Evolutionary conservation across 2,329 filamentous ascomycete species (phyloP).

Genomic region (Hypoxylon sp.): DNA sequence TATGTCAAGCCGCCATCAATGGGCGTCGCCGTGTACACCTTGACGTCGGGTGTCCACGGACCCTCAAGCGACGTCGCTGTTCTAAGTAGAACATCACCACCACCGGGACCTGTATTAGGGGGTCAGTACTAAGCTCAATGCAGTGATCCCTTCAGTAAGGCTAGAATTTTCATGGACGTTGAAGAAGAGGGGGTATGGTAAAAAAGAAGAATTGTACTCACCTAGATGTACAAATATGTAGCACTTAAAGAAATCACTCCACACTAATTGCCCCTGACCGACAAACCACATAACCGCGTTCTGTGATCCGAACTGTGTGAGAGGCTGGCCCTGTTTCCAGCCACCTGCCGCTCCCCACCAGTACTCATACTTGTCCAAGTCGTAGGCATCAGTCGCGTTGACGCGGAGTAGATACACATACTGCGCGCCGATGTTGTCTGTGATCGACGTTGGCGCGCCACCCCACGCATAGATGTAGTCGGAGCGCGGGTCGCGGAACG

Average conservation of each 20-base stretch:
- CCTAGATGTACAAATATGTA: constrained; percentile 58
- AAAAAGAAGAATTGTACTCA: constrained; percentile 17
- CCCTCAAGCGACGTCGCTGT: constrained; percentile 55
- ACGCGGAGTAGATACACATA: constrained; percentile 59
- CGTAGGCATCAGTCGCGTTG: constrained; percentile 55
- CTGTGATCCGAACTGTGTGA: constrained; percentile 54
- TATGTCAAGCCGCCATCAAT: constrained; percentile 57
- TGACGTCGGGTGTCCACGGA: constrained; percentile 57
- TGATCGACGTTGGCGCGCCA: constrained; percentile 55
- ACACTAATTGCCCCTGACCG: constrained; percentile 59
- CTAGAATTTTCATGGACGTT: not conserved
- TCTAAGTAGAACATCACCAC: constrained; percentile 45
- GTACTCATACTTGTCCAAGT: constrained; percentile 58
- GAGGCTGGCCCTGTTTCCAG: constrained; percentile 54
- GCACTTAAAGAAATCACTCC: constrained; percentile 54
- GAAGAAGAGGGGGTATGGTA: not conserved
- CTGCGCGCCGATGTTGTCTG: constrained; percentile 44
- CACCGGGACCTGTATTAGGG: constrained; percentile 32
- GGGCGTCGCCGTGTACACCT: constrained; percentile 55
- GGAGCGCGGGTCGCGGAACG: constrained; percentile 58
- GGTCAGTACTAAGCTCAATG: constrained; percentile 3
- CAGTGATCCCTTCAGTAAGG: not conserved
- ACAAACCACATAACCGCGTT: constrained; percentile 59
- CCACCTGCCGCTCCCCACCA: constrained; percentile 58
- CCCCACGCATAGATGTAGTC: constrained; percentile 59